Conservation (phyloP, 2,329 filamentous ascomycete species). For the Colletotrichum sp. region DNA sequence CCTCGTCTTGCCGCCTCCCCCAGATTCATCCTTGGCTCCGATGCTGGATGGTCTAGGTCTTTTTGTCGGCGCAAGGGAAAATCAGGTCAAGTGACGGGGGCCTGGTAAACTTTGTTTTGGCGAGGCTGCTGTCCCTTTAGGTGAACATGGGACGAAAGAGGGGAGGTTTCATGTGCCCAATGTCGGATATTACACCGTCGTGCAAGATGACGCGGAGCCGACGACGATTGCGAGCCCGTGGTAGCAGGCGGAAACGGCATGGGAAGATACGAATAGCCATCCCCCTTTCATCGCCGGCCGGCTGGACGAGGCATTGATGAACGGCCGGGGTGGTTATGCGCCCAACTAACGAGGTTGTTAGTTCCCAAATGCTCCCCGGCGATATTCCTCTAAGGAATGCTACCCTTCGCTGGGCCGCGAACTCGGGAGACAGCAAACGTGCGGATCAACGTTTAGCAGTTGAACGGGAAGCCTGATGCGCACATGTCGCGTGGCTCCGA, state of each 20-base stretch:
- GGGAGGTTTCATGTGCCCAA: conserved; percentile 12
- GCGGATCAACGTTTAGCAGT: neutral
- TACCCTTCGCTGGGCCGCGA: neutral
- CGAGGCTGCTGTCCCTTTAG: conserved; percentile 1
- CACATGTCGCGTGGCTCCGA: conserved; percentile 8
- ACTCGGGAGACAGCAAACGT: neutral
- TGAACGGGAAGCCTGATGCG: neutral
- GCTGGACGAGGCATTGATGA: neutral
- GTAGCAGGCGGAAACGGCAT: neutral
- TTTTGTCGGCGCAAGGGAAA: neutral
- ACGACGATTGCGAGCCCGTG: conserved; percentile 1
- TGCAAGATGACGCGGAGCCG: conserved; percentile 5
- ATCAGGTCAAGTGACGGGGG: conserved; percentile 7
- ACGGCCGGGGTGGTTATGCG: neutral
- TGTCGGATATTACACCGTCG: conserved; percentile 4
- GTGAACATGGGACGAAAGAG: conserved; percentile 6
- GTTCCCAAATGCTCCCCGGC: neutral
- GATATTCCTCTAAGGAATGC: neutral
- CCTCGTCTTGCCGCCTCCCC: neutral
- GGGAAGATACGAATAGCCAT: neutral
- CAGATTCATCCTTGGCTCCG: neutral
- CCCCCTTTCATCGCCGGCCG: neutral
- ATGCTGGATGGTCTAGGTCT: neutral
- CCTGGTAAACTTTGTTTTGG: conserved; percentile 9
- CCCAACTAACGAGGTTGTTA: neutral